Evolutionary conservation across 1,284 basidiomycete species (phyloP), one percentile per base, ranked within the genome.

Genomic region (Microbotryum violaceum): DNA sequence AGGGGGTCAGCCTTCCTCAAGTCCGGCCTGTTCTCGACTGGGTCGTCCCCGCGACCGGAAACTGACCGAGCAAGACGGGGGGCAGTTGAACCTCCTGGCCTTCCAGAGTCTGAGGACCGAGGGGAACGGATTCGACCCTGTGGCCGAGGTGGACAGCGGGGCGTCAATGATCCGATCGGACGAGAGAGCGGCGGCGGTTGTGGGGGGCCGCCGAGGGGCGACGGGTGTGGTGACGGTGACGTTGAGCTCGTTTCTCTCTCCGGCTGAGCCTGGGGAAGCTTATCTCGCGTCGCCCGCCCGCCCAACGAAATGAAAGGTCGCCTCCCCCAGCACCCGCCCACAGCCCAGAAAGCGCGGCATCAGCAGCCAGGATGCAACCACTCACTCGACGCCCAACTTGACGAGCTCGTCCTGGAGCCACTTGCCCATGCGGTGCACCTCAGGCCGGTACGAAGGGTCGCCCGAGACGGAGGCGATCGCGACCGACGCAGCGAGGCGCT

Each of bases 71-170:
- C 72, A 98, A 83, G 7, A 86, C 90, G 9, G 91, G 91, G 0
- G 94, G 94, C 4, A 98, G 82, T 51, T 83, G 81, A 51, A 82
- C 72, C 48, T 93, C 79, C 68, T 84, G 81, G 70, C 90, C 91
- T 58, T 93, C 89, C 73, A 96, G 82, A 12, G 77, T 77, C 66
- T 97, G 93, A 67, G 80, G 84, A 23, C 96, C 96, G 18, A 96
- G 82, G 62, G 87, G 82, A 21, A 83, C 82, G 31, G 84, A 80
- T 70, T 83, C 79, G 1, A 88, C 90, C n/a, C 67, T 69, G 61
- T 6, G 18, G n/a, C 20, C 14, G 48, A 49, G 23, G 20, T 49
- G 48, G 21, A n/a, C 20, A 49, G 48, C 21, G 48, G 14, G 18
- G 20, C n/a, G 18, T 49, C 20, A 23, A n/a, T n/a, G 14, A 18